Percentiles rank a stretch among this genome's conserved stretches.
phyloP scores from a whole-genome alignment of 1,139 yeast species.

The Saccharomycopsis crataegensis region DNA sequence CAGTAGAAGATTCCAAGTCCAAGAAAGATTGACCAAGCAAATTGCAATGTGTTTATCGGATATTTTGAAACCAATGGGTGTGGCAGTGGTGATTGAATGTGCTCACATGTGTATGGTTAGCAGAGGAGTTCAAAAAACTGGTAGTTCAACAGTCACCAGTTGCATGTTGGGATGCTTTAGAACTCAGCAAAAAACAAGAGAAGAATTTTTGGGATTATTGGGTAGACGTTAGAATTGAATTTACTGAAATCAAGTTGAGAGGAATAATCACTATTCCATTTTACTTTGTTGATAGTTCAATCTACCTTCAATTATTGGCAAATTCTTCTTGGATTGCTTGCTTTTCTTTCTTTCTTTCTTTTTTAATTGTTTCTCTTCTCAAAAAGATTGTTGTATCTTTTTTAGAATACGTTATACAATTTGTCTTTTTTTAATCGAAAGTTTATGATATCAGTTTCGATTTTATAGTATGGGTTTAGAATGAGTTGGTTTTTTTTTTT shows the following conservation, averaged over 20 bases:
- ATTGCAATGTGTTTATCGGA: conserved; percentile 94
- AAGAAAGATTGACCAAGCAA: conserved; percentile 92
- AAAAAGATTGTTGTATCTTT: no score
- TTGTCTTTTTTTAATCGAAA: no score
- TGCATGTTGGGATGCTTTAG: conserved; percentile 97
- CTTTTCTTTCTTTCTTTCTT: background rate
- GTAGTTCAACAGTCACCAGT: conserved; percentile 88
- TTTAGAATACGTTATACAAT: no score
- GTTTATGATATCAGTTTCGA: no score
- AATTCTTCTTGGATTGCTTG: background rate
- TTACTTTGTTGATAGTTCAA: background rate
- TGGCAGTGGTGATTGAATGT: conserved; percentile 96
- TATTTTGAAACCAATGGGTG: conserved; percentile 89
- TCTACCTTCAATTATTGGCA: background rate
- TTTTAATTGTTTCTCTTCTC: background rate
- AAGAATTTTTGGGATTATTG: conserved; percentile 58
- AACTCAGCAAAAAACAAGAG: conserved; percentile 89
- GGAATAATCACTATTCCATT: background rate
- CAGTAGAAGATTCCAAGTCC: conserved; percentile 90
- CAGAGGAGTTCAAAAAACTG: conserved; percentile 94
- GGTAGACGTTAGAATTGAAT: background rate
- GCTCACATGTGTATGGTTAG: conserved; percentile 99
- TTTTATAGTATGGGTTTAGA: no score
- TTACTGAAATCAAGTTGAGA: background rate
- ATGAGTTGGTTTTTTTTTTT: no score